phyloP scores from a whole-genome alignment of 148 eudicot genomes.

The Chenopodium album region DNA sequence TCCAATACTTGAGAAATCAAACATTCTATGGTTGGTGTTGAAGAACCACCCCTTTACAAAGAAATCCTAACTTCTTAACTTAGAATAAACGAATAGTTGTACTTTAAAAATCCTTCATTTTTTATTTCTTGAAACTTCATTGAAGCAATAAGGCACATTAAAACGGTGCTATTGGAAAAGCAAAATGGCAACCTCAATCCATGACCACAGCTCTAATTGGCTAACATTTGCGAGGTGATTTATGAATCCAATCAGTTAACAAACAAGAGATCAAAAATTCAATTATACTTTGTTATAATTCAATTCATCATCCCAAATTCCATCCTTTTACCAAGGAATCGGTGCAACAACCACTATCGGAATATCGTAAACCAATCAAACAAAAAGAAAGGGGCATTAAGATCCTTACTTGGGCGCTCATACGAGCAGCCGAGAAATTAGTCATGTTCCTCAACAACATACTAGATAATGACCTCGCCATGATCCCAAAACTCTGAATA shows the following conservation, averaged over 20 bases:
- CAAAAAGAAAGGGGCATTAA: neutral
- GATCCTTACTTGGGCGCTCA: conserved; percentile 38
- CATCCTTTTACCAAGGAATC: too few species aligned
- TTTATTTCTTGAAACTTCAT: too few species aligned
- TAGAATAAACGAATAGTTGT: too few species aligned
- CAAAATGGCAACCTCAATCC: too few species aligned
- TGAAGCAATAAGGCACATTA: too few species aligned
- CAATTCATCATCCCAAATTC: neutral
- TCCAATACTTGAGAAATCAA: neutral
- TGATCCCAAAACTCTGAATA: conserved; percentile 1
- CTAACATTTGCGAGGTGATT: neutral
- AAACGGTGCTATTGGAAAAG: too few species aligned
- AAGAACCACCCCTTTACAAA: neutral
- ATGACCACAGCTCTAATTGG: too few species aligned
- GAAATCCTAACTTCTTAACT: too few species aligned
- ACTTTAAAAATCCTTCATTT: too few species aligned
- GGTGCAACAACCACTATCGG: neutral
- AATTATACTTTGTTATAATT: neutral
- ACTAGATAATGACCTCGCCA: conserved; percentile 53
- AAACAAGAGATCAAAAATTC: neutral
- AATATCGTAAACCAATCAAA: neutral
- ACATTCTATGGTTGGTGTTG: neutral
- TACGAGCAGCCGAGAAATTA: conserved; percentile 40
- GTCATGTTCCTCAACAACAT: conserved; percentile 43
- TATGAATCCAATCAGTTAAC: neutral